These are phyloP conservation scores for Dicorynia guianensis DNA, from an alignment of 306 rosid genomes.

Conservation along the genomic window DNA sequence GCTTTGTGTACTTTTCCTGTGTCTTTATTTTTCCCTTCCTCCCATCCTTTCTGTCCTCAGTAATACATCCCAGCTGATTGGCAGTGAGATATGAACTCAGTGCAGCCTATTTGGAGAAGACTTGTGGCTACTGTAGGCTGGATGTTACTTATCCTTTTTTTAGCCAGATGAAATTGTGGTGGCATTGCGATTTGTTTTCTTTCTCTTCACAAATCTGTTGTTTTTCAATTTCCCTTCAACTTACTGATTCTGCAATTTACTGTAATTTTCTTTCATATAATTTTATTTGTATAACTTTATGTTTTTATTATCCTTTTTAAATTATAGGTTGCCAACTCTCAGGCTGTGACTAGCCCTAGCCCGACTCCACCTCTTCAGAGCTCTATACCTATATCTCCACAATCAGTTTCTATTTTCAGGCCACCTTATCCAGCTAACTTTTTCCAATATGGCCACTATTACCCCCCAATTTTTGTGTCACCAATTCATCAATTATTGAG, in stretches of 20 bases:
- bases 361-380: conserved; percentile 73
- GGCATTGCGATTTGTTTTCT: not conserved
- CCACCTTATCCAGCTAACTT: conserved; percentile 78
- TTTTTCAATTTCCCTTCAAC: not conserved
- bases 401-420: conserved; percentile 71
- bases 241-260: conserved; percentile 31
- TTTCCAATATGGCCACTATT: conserved; percentile 76
- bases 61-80: not conserved
- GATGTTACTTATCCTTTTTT: not conserved
- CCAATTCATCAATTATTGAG: conserved; percentile 71
- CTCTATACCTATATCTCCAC: conserved; percentile 65
- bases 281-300: conserved; percentile 15
- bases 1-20: not conserved
- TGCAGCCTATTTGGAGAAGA: conserved; percentile 8
- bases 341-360: conserved; percentile 61
- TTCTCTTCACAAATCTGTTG: not conserved
- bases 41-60: not conserved
- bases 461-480: conserved; percentile 73
- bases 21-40: not conserved
- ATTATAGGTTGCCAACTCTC: conserved; percentile 67
- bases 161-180: conserved; percentile 10
- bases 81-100: not conserved
- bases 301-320: conserved; percentile 27
- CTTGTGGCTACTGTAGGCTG: not conserved
- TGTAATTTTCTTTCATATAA: conserved; percentile 9